Evolutionary conservation across 2,329 filamentous ascomycete species (phyloP).

Genomic region (Curvularia sp.): DNA sequence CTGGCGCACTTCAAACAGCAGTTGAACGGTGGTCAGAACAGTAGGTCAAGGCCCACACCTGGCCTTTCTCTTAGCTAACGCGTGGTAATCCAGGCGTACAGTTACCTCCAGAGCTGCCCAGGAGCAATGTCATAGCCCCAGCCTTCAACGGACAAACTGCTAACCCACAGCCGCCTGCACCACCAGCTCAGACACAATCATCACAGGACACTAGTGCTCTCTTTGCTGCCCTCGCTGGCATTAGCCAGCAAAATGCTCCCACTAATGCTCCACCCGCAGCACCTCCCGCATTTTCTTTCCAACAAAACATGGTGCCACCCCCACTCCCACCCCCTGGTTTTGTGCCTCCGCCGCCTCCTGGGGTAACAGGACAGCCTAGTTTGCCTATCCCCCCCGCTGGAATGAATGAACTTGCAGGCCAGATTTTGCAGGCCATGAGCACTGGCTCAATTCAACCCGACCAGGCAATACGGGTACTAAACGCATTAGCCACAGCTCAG

Average conservation of each 20-base stretch:
- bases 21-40: conserved; percentile 67
- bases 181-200: conserved; percentile 26
- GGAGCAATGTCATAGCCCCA: conserved; percentile 32
- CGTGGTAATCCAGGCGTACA: conserved; percentile 24
- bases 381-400: conserved; percentile 36
- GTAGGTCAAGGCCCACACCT: conserved; percentile 62
- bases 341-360: conserved; percentile 39
- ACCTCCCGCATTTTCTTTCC: conserved; percentile 37
- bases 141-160: conserved; percentile 36
- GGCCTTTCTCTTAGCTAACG: conserved; percentile 22
- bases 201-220: conserved; percentile 42
- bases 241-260: conserved; percentile 40
- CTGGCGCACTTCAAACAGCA: conserved; percentile 84
- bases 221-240: conserved; percentile 44
- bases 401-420: conserved; percentile 39
- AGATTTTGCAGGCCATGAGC: conserved; percentile 47
- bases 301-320: conserved; percentile 41
- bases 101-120: conserved; percentile 41
- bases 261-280: conserved; percentile 39
- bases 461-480: conserved; percentile 46
- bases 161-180: conserved; percentile 38
- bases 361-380: conserved; percentile 30
- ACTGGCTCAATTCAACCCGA: conserved; percentile 44
- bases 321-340: conserved; percentile 46
- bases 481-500: conserved; percentile 38